These are phyloP conservation scores for Fusarium agapanthi DNA, from an alignment of 2,329 filamentous ascomycete genomes.

Conservation along the genomic window DNA sequence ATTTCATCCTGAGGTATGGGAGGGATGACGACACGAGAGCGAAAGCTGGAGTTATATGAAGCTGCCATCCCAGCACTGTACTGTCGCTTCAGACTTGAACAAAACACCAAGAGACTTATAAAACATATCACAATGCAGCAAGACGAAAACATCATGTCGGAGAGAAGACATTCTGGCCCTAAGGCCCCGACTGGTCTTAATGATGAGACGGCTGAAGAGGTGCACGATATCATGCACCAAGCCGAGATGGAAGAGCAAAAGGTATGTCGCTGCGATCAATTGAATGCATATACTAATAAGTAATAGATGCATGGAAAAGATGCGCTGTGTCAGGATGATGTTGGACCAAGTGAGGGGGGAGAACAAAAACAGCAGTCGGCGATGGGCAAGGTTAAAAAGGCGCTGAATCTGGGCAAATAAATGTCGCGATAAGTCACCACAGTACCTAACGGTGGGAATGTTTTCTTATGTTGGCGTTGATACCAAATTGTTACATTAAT, in stretches of 20 bases:
- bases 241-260: slow-evolving; percentile 48
- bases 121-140: not conserved
- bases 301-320: slow-evolving; percentile 38
- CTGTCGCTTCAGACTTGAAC: not conserved
- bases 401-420: slow-evolving; percentile 39
- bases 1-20: slow-evolving; percentile 15
- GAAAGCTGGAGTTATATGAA: slow-evolving; percentile 31
- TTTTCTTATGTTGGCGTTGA: not conserved
- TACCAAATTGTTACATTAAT: slow-evolving; percentile 24
- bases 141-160: slow-evolving; percentile 8
- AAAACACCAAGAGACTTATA: not conserved
- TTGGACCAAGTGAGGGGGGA: slow-evolving; percentile 13
- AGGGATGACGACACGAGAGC: slow-evolving; percentile 30
- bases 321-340: slow-evolving; percentile 34
- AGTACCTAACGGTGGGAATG: not conserved
- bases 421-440: not conserved
- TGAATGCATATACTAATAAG: not conserved
- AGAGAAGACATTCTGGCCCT: slow-evolving; percentile 20
- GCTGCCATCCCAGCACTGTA: not conserved
- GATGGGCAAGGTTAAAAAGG: slow-evolving; percentile 43
- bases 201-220: slow-evolving; percentile 45
- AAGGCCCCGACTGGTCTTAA: slow-evolving; percentile 37
- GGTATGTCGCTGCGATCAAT: not conserved
- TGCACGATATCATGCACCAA: slow-evolving; percentile 47
- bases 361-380: slow-evolving; percentile 11